Base-by-base conservation (phyloP, 495 filamentous ascomycete genomes). In the Durotheca rogersii region DNA sequence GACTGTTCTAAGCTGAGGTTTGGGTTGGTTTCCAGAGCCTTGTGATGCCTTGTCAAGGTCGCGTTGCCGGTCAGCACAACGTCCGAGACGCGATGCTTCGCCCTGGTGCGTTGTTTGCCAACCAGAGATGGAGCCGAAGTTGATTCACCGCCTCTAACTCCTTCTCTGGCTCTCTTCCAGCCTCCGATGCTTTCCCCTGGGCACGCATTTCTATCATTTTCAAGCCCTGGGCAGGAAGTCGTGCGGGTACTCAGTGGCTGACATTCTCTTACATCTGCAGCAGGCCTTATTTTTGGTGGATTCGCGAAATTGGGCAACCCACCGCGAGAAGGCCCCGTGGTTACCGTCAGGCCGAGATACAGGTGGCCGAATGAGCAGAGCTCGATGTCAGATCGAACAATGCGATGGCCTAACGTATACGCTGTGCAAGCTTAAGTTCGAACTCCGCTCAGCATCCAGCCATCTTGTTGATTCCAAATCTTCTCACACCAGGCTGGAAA, bases 1-100 rank as follows among this genome's bases (percentile, higher is more conserved):
- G 56, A 41, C 46, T 59, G 50, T 34, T 54, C 56, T 45, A 59
- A 35, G 54, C 14, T 36, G 33, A 29, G 32, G 31, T 46, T 51
- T 25, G 7, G 27, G 23, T 16, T 20, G 17, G 7, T 2, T n/a
- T 4, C 7, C 15, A 31, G 31, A 37, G 17, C 39, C 30, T 37
- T 25, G 21, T 41, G 50, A 58, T 11, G 40, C 20, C 32, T 29
- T 17, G 27, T 11, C 14, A 9, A n/a, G 37, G 20, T 23, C 19
- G 30, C 25, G 29, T 53, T 16, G 38, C 35, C 38, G 40, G 32
- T 36, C 36, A 15, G 16, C 32, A 40, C 36, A 34, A 53, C 39
- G 31, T 44, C 35, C 20, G 35, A 29, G 40, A 53, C 35, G 29
- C 30, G 20, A 49, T 49, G 30, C 30, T 39, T 45, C 25, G 39